Base-by-base conservation (phyloP, 495 filamentous ascomycete species). In the Lepraria neglecta region DNA sequence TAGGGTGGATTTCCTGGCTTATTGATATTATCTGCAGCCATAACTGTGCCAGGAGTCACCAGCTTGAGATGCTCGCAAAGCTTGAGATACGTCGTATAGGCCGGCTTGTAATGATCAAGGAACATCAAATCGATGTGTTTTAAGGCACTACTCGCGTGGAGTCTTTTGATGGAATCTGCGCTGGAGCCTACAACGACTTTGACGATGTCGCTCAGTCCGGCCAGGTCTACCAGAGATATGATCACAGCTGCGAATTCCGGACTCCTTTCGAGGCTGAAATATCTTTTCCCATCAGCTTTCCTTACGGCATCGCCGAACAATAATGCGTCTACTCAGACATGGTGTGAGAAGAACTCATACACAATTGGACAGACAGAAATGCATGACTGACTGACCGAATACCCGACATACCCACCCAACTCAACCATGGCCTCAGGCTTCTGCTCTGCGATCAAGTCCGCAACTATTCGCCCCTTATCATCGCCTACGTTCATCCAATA, bases 401-500 rank as follows among this genome's bases (percentile, higher is more conserved):
- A 94, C 47, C 90, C 90, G 35, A 91, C 76, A 72, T 92, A 95
- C 52, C 87, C 86, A 45, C 90, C 90, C 4, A 92, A 80, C 70
- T 95, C 90, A 52, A 94, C 81, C 77, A 91, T 87, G 6, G 76
- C 77, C 44, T 80, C 64, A 0, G 90, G 90, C 68, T 85, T 87
- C 52, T 78, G 67, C 59, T 86, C 74, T 12, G 72, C 70, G 60
- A 94, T 90, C 9, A 90, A 68, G 33, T 85, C 74, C 0, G 76
- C 76, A 19, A 92, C 79, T 27, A 90, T 81, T 45, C 76, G 76
- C 47, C 87, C 88, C 67, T 95, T 95, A 58, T 81, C 72, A 48
- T 82, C 76, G 19, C 90, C 89, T 35, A 95, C 80, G 59, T 90
- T 92, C 84, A 92, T 91, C 52, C 94, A 78, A 59, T 88, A 87